These are phyloP conservation scores for Stenogyne calaminthoides DNA, from an alignment of 305 asterid genomes.

Conservation along the genomic window DNA sequence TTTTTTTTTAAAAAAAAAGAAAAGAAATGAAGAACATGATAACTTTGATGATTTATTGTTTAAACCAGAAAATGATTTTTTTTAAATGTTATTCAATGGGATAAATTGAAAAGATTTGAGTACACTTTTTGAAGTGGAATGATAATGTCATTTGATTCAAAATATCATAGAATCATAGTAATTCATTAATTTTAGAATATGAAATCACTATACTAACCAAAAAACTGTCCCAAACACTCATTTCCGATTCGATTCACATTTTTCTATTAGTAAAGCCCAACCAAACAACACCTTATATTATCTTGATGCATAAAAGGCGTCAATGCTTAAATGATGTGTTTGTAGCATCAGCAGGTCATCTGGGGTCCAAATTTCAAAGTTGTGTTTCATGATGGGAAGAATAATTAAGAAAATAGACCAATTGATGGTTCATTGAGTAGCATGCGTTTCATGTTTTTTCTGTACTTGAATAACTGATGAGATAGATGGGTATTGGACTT, in stretches of 20 bases:
- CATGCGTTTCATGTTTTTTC: not conserved
- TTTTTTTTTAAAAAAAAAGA: no score
- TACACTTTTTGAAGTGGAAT: no score
- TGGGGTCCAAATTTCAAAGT: not conserved
- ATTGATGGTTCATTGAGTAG: not conserved
- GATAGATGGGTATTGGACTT: no score
- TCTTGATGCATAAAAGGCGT: slow-evolving; percentile 1
- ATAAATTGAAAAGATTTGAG: no score
- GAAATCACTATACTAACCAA: not conserved
- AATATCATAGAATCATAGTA: no score
- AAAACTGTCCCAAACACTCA: no score
- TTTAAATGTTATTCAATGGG: no score
- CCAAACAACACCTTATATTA: not conserved
- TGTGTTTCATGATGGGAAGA: slow-evolving; percentile 1
- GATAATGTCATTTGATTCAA: no score
- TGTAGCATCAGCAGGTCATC: not conserved
- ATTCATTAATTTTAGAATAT: no score
- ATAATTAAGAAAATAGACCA: not conserved
- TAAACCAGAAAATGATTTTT: no score
- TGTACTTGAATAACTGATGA: not conserved
- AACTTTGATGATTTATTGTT: no score
- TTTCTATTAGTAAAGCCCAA: not conserved
- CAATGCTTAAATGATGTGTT: not conserved
- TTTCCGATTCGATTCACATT: not conserved
- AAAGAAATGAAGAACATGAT: no score